phyloP scores from a whole-genome alignment of 192 early-diverging fungal genomes.

The Umbelopsis sp. region DNA sequence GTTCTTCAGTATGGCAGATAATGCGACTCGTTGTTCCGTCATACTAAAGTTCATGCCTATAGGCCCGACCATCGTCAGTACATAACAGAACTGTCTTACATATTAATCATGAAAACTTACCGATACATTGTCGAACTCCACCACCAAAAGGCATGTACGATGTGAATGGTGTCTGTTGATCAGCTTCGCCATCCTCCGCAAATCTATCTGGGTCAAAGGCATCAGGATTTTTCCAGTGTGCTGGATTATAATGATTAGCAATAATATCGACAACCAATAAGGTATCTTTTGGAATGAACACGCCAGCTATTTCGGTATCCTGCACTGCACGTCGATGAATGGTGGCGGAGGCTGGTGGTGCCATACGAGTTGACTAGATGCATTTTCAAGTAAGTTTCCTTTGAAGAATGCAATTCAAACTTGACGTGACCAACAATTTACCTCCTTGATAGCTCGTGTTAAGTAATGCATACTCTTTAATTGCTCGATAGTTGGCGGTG shows the following conservation, averaged over 20 bases:
- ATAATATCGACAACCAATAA: not conserved
- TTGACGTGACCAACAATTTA: slow-evolving; percentile 22
- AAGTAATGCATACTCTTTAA: slow-evolving; percentile 53
- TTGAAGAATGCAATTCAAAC: not conserved
- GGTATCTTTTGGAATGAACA: slow-evolving; percentile 13
- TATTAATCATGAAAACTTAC: slow-evolving; percentile 3
- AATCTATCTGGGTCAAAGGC: slow-evolving; percentile 27
- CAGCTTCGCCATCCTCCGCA: slow-evolving; percentile 19
- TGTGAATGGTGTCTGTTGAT: slow-evolving; percentile 21
- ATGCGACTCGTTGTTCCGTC: slow-evolving; percentile 51
- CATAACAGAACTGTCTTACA: not conserved
- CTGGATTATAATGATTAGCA: slow-evolving; percentile 35
- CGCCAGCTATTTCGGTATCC: not conserved
- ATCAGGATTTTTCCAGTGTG: slow-evolving; percentile 14
- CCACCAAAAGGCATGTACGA: slow-evolving; percentile 62
- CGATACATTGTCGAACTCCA: slow-evolving; percentile 62
- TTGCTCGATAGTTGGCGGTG: slow-evolving; percentile 50
- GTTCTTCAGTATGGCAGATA: slow-evolving; percentile 41
- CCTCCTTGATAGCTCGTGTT: slow-evolving; percentile 54
- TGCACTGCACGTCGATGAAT: not conserved
- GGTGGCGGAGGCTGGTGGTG: not conserved
- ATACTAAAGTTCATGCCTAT: slow-evolving; percentile 57
- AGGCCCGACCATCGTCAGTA: not conserved
- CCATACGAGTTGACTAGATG: not conserved
- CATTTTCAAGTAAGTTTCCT: not conserved